Evolutionary conservation across 176 grass and related monocot species (phyloP).

Genomic region (Rhynchospora tenuis): DNA sequence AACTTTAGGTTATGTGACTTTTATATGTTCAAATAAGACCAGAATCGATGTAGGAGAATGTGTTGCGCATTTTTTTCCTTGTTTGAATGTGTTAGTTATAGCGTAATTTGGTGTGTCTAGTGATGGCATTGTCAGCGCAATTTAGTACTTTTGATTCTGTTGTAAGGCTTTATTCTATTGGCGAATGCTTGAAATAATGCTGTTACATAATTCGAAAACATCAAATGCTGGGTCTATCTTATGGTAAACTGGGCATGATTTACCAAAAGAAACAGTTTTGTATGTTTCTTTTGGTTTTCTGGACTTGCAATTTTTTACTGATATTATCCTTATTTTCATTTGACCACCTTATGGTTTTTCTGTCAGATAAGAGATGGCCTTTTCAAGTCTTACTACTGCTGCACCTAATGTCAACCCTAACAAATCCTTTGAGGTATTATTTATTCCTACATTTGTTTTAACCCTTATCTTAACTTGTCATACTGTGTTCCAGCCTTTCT

Average conservation of each 20-base stretch:
- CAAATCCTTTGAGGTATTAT: constrained; percentile 12
- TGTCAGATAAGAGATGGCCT: constrained; percentile 6
- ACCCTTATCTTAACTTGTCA: neutral
- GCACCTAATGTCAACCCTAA: constrained; percentile 7
- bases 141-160: neutral
- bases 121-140: too few species aligned
- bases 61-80: neutral
- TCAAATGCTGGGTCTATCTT: neutral
- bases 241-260: neutral
- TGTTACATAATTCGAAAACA: neutral
- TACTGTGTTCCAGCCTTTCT: neutral
- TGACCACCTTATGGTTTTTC: neutral
- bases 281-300: neutral
- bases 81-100: too few species aligned
- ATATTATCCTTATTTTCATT: neutral
- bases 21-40: neutral
- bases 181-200: neutral
- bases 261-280: neutral
- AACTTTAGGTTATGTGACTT: neutral
- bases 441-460: neutral
- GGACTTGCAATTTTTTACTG: neutral
- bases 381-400: neutral
- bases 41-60: neutral
- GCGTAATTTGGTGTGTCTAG: too few species aligned
- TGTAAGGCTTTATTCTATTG: neutral